phyloP scores from a whole-genome alignment of 768 basidiomycete genomes.

The Amanita fuliginea region DNA sequence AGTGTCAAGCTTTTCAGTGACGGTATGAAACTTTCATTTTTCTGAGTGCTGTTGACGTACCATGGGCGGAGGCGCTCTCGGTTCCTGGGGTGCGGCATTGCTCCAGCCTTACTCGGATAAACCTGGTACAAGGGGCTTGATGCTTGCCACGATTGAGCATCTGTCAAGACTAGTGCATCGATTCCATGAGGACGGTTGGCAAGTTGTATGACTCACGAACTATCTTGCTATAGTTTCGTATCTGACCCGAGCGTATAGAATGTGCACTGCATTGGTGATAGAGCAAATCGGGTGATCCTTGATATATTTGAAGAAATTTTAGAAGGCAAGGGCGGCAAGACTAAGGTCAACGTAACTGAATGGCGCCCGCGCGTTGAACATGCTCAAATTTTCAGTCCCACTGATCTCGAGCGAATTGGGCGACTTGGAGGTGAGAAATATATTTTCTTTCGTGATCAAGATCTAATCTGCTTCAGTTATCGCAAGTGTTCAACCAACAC shows the following conservation, averaged over 20 bases:
- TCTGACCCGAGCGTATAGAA: slow-evolving; percentile 38
- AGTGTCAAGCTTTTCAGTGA: slow-evolving; percentile 72
- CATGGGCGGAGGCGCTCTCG: slow-evolving; percentile 63
- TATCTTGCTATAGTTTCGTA: background rate
- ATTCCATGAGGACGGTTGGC: slow-evolving; percentile 70
- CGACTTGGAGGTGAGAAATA: slow-evolving; percentile 53
- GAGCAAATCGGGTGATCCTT: slow-evolving; percentile 73
- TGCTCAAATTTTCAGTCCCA: slow-evolving; percentile 71
- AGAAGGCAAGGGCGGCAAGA: slow-evolving; percentile 12
- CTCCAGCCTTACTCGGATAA: slow-evolving; percentile 78
- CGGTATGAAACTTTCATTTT: slow-evolving; percentile 26
- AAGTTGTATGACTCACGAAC: slow-evolving; percentile 49
- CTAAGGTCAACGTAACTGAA: slow-evolving; percentile 23
- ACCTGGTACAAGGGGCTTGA: slow-evolving; percentile 56
- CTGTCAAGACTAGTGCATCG: slow-evolving; percentile 43
- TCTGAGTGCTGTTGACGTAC: background rate
- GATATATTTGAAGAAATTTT: slow-evolving; percentile 72
- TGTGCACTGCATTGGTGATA: slow-evolving; percentile 82
- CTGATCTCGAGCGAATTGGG: slow-evolving; percentile 62
- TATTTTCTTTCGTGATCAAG: background rate
- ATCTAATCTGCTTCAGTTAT: slow-evolving; percentile 46
- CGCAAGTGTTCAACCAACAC: slow-evolving; percentile 87
- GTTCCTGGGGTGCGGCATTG: slow-evolving; percentile 88
- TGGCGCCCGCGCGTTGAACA: slow-evolving; percentile 85
- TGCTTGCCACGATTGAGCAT: slow-evolving; percentile 45